These are phyloP conservation scores for Hylodesmum podocarpum DNA, from an alignment of 306 rosid genomes.

Conservation along the genomic window DNA sequence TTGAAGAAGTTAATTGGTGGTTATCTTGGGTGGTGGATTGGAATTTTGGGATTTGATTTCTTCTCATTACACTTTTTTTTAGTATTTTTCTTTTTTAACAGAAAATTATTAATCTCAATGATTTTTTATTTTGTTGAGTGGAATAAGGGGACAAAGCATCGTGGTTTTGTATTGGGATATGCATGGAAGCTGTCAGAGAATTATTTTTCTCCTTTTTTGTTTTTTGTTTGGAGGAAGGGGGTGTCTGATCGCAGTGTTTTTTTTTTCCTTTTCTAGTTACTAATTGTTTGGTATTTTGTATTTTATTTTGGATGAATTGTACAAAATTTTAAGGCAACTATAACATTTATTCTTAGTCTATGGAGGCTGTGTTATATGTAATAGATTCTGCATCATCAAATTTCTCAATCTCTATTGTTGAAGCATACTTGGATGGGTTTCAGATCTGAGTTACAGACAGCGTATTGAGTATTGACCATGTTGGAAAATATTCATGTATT, in stretches of 20 bases:
- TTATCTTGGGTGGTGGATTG: slow-evolving; percentile 44
- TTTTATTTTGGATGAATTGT: slow-evolving; percentile 24
- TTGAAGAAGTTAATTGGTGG: no score
- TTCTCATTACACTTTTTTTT: slow-evolving; percentile 6
- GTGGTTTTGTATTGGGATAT: slow-evolving; percentile 43
- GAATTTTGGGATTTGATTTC: slow-evolving; percentile 20
- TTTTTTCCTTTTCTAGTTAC: slow-evolving; percentile 20
- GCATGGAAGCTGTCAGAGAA: slow-evolving; percentile 37
- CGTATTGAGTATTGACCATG: neutral
- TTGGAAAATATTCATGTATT: neutral
- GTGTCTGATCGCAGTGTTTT: slow-evolving; percentile 39
- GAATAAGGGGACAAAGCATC: slow-evolving; percentile 30
- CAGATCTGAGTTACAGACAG: neutral
- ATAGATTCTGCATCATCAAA: neutral
- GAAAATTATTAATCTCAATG: slow-evolving; percentile 29
- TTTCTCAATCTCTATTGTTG: neutral
- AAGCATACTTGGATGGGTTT: neutral
- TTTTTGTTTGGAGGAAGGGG: slow-evolving; percentile 12
- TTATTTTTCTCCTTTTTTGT: slow-evolving; percentile 29
- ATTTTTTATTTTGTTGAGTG: neutral
- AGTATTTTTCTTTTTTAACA: neutral
- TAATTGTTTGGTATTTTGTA: slow-evolving; percentile 29
- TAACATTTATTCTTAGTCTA: neutral
- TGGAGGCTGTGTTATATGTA: slow-evolving; percentile 4
- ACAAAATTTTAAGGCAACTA: slow-evolving; percentile 26